These are phyloP conservation scores for Xylaria sp. DNA, from an alignment of 2,329 filamentous ascomycete species.

Conservation along the genomic window DNA sequence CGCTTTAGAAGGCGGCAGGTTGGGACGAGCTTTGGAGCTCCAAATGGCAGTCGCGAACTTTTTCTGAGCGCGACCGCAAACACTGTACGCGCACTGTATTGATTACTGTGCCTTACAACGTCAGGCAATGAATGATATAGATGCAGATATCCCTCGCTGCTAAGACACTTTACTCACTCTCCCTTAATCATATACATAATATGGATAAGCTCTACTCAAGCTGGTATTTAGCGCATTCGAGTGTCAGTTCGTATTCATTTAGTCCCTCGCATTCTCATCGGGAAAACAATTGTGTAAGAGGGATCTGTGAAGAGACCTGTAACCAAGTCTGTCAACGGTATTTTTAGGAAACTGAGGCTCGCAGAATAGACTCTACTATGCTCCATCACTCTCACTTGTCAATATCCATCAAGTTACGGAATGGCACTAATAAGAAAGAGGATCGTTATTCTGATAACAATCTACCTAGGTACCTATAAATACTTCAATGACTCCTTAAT, in stretches of 20 bases:
- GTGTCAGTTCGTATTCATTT: too few species aligned
- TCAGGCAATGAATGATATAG: too few species aligned
- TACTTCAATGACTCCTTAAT: not conserved
- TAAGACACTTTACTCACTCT: not conserved
- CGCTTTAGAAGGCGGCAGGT: conserved; percentile 5
- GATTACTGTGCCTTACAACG: conserved; percentile 19
- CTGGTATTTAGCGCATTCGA: too few species aligned
- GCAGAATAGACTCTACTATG: not conserved
- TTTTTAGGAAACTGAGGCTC: too few species aligned
- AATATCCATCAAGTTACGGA: conserved; percentile 15
- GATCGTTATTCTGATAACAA: not conserved
- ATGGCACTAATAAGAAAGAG: too few species aligned
- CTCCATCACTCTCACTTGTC: not conserved
- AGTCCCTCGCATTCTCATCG: too few species aligned
- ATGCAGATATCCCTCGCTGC: too few species aligned
- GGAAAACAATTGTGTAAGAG: too few species aligned
- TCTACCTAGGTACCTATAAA: not conserved
- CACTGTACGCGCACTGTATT: conserved; percentile 24
- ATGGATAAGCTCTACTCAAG: too few species aligned
- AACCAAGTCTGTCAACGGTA: too few species aligned
- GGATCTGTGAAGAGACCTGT: too few species aligned
- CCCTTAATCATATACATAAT: conserved; percentile 2
- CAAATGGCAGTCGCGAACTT: conserved; percentile 33
- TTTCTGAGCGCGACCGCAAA: conserved; percentile 32
- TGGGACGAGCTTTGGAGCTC: conserved; percentile 29